phyloP scores from a whole-genome alignment of 495 filamentous ascomycete genomes.

The Amorphotheca resinae region DNA sequence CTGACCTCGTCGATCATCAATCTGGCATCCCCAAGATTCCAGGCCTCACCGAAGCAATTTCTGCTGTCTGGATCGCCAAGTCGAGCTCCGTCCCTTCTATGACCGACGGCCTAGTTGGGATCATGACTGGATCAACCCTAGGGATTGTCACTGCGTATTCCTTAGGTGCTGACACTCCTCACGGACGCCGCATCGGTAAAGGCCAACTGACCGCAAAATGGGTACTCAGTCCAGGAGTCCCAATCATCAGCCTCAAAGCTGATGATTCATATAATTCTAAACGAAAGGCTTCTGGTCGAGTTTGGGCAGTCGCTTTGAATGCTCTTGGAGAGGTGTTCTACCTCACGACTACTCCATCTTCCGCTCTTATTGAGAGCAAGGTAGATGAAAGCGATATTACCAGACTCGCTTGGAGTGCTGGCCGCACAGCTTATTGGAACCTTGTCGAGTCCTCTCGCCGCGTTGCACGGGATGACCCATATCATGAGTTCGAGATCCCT shows the following conservation, averaged over 20 bases:
- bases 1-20: conserved; percentile 31
- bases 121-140: conserved; percentile 72
- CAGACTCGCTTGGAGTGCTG: conserved; percentile 62
- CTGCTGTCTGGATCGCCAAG: conserved; percentile 87
- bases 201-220: conserved; percentile 76
- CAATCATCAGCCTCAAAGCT: conserved; percentile 73
- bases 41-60: conserved; percentile 46
- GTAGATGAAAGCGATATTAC: conserved; percentile 32
- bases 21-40: conserved; percentile 65
- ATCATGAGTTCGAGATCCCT: conserved; percentile 42
- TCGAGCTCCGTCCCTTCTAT: conserved; percentile 52
- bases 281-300: conserved; percentile 52
- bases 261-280: conserved; percentile 66
- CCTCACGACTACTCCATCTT: conserved; percentile 51
- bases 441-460: conserved; percentile 66
- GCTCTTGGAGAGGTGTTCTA: conserved; percentile 88
- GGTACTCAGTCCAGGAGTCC: conserved; percentile 84
- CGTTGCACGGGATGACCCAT: conserved; percentile 55
- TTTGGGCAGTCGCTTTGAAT: conserved; percentile 83
- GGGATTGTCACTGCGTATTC: conserved; percentile 80
- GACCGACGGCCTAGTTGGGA: conserved; percentile 67
- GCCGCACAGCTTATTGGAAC: conserved; percentile 67
- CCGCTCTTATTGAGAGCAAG: conserved; percentile 26
- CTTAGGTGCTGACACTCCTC: conserved; percentile 52
- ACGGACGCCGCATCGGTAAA: conserved; percentile 51